Base-by-base conservation (phyloP, 2,329 filamentous ascomycete species). In the Fusarium agapanthi region DNA sequence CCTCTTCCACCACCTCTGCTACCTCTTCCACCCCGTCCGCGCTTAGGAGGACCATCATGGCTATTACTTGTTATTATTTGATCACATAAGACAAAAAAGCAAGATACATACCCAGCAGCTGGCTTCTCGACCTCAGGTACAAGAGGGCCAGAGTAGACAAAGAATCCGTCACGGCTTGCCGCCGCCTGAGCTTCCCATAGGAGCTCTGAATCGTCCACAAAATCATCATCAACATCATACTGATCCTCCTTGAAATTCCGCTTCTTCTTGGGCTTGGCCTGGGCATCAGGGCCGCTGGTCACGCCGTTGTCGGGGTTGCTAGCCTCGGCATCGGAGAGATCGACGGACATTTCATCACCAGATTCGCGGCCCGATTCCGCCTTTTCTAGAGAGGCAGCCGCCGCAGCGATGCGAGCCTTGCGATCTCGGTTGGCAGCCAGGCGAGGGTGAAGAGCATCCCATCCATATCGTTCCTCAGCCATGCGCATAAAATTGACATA, bases 101-200 rank as follows among this genome's bases (percentile, higher is more conserved):
- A 43, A 56, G 37, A 48, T 63, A 86, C 87, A 72, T 86, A 88
- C 87, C 84, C 85, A 64, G 82, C 80, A 73, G 85, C 83, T 40
- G 88, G 87, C 82, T 96, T 95, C 83, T 97, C 93, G 28, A 92
- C 93, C 82, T 97, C 95, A 10, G 93, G 93, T 28, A 98, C 89
- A 51, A 99, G 85, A 14, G 95, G 95, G 7, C 96, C 96, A 68
- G 94, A 97, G 82, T 98, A 99, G 4, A 99, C 96, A 80, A 98
- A 99, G 85, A 98, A 99, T 3, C 96, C 96, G 80, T 98, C 96
- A 76, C 95, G 94, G 74, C 94, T 95, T 51, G 96, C 95, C 9
- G 95, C 95, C 12, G 95, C 95, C 80, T 97, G 93, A 78, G 97
- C 94, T 82, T 98, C 94, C 95, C 95, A 98, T 2, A 97, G 87